Conservation (phyloP, 176 grass and related monocot genomes). For the Aegilops bicornis region DNA sequence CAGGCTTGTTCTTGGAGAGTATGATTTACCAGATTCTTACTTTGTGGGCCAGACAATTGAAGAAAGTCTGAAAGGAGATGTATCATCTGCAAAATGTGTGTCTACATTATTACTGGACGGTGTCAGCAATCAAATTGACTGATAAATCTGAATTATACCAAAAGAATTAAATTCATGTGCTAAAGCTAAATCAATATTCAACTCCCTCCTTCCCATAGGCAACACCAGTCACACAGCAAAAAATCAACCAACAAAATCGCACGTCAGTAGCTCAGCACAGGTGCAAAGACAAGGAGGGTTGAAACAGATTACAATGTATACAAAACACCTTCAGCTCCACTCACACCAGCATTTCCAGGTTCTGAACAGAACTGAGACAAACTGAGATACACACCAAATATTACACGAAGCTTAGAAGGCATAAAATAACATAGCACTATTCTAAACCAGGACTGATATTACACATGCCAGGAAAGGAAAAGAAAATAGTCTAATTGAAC, state of each 20-base stretch:
- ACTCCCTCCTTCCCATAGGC: not conserved
- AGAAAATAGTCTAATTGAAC: not conserved
- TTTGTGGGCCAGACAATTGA: too few relatives aligned
- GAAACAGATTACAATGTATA: not conserved
- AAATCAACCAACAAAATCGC: not conserved
- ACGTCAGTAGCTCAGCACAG: not conserved
- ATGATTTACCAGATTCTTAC: too few relatives aligned
- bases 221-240: not conserved
- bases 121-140: not conserved
- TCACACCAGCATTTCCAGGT: not conserved
- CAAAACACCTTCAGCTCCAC: not conserved
- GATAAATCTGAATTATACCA: not conserved
- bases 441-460: constrained; percentile 11
- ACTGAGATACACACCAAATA: not conserved
- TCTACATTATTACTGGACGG: not conserved
- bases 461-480: not conserved
- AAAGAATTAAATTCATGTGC: not conserved
- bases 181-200: not conserved
- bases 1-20: not conserved
- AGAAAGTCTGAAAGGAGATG: too few relatives aligned
- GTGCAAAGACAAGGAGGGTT: not conserved
- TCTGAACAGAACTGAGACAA: not conserved
- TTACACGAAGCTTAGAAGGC: not conserved
- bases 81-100: too few relatives aligned
- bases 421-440: not conserved